Evolutionary conservation across 345 rosid genomes (phyloP).

Genomic region (Salix purpurea): DNA sequence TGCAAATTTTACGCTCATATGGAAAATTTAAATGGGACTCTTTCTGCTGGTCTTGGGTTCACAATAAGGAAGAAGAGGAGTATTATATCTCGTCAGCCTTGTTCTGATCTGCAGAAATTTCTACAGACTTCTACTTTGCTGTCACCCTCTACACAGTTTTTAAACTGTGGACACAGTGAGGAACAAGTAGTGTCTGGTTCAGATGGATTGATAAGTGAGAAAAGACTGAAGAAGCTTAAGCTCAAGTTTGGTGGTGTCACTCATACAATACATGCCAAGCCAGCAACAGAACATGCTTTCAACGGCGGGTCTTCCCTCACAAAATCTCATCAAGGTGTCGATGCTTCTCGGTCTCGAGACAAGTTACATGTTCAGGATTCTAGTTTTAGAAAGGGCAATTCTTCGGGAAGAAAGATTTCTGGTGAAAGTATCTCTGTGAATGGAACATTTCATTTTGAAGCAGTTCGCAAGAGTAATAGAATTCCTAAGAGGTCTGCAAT

Average conservation of each 20-base stretch:
- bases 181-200: slow-evolving; percentile 5
- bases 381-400: slow-evolving; percentile 1
- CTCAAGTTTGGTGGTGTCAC: slow-evolving; percentile 29
- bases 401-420: slow-evolving; percentile 11
- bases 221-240: slow-evolving; percentile 21
- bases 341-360: slow-evolving; percentile 1
- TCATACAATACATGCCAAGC: slow-evolving; percentile 22
- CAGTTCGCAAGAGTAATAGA: slow-evolving; percentile 22
- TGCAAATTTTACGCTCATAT: slow-evolving; percentile 1
- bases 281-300: slow-evolving; percentile 7
- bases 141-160: not conserved
- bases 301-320: not conserved
- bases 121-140: not conserved
- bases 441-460: slow-evolving; percentile 3
- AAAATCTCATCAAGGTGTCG: slow-evolving; percentile 1
- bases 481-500: slow-evolving; percentile 24
- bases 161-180: slow-evolving; percentile 2
- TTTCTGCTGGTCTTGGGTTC: slow-evolving; percentile 4
- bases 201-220: slow-evolving; percentile 16
- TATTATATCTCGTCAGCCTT: slow-evolving; percentile 18
- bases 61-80: slow-evolving; percentile 23
- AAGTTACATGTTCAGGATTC: slow-evolving; percentile 11
- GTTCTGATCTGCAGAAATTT: slow-evolving; percentile 18
- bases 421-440: slow-evolving; percentile 12
- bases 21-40: slow-evolving; percentile 13